These are phyloP conservation scores for Dryas alaskensis DNA, from an alignment of 306 rosid species.

Conservation along the genomic window DNA sequence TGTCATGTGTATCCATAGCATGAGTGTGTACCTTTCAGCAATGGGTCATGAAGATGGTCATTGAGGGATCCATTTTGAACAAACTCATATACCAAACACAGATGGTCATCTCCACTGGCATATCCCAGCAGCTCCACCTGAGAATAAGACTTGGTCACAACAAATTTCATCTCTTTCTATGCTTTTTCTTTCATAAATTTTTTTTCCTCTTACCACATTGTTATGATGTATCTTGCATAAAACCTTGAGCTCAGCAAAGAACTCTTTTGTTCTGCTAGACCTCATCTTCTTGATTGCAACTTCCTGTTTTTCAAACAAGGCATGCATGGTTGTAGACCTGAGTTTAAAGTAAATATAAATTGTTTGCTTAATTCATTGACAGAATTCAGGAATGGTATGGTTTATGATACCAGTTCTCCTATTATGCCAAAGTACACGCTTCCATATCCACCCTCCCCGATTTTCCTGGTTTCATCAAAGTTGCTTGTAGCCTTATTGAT, in stretches of 20 bases:
- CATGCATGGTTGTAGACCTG: not conserved
- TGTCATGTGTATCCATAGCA: not conserved
- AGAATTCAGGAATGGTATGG: not conserved
- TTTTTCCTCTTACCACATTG: slow-evolving; percentile 38
- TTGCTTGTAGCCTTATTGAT: slow-evolving; percentile 9
- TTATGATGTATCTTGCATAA: slow-evolving; percentile 45
- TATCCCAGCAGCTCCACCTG: slow-evolving; percentile 62
- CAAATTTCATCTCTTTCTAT: not conserved
- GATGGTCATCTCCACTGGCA: slow-evolving; percentile 61
- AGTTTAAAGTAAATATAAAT: not conserved
- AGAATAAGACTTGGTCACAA: slow-evolving; percentile 7
- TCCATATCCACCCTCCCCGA: slow-evolving; percentile 26
- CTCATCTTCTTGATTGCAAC: slow-evolving; percentile 67
- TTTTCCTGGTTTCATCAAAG: slow-evolving; percentile 19
- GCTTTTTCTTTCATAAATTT: not conserved
- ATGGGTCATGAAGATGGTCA: slow-evolving; percentile 62
- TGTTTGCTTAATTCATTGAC: not conserved
- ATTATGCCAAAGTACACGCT: slow-evolving; percentile 11
- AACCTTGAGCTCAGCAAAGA: slow-evolving; percentile 61
- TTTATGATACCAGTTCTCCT: slow-evolving; percentile 10
- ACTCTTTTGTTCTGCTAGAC: slow-evolving; percentile 55
- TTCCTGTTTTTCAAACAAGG: slow-evolving; percentile 32
- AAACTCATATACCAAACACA: slow-evolving; percentile 62
- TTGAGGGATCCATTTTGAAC: slow-evolving; percentile 57
- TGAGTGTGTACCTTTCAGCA: slow-evolving; percentile 45